Percentiles rank a stretch among this genome's conserved stretches.
phyloP scores from a whole-genome alignment of 805 yeast species.

The Tetrapisispora namnaoensis region DNA sequence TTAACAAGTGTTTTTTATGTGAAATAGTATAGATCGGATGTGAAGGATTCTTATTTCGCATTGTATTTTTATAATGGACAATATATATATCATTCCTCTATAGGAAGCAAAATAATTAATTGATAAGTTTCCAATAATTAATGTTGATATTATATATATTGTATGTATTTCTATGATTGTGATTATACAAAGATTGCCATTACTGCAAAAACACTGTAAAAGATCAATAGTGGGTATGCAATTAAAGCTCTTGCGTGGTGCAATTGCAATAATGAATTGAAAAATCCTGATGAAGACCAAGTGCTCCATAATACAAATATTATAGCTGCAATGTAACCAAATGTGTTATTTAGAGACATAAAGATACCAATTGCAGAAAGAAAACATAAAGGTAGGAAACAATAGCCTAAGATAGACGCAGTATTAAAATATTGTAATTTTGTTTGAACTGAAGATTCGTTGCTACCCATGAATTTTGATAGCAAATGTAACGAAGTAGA shows the following conservation, averaged over 20 bases:
- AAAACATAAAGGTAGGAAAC: conserved; percentile 75
- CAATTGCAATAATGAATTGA: conserved; percentile 73
- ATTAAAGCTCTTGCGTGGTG: conserved; percentile 80
- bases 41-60: too few relatives aligned
- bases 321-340: conserved; percentile 63
- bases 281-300: conserved; percentile 84
- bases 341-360: conserved; percentile 63
- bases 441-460: conserved; percentile 21
- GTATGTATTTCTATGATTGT: neutral
- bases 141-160: neutral
- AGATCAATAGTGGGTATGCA: conserved; percentile 87
- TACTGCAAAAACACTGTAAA: conserved; percentile 87
- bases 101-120: too few relatives aligned
- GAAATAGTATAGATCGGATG: too few relatives aligned
- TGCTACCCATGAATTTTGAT: conserved; percentile 78
- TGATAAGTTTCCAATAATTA: neutral
- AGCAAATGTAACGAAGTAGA: conserved; percentile 73
- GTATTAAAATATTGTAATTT: conserved; percentile 50
- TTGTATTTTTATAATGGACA: too few relatives aligned
- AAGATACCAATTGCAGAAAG: conserved; percentile 50
- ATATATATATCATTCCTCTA: too few relatives aligned
- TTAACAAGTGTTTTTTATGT: too few relatives aligned
- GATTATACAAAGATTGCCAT: conserved; percentile 78
- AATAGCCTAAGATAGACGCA: conserved; percentile 88
- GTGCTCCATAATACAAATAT: conserved; percentile 84